These are phyloP conservation scores for Candida albicans DNA, from an alignment of 1,139 yeast genomes.

Conservation along the genomic window DNA sequence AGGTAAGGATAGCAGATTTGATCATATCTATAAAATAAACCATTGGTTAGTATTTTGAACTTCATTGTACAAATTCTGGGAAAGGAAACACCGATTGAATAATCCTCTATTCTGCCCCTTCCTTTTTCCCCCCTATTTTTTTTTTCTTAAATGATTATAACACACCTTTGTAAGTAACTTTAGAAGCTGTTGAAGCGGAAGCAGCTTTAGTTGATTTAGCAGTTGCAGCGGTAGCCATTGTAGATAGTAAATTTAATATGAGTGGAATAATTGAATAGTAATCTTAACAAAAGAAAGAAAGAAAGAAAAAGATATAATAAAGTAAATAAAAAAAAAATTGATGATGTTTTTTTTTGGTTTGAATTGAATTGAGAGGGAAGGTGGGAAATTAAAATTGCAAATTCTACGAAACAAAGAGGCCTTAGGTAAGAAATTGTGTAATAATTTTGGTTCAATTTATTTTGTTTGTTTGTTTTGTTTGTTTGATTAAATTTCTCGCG, in stretches of 20 bases:
- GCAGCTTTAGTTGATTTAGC: constrained; percentile 22
- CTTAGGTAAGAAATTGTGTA: too few relatives aligned
- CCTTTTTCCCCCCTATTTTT: background rate
- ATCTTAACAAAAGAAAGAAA: constrained; percentile 4
- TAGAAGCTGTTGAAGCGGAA: constrained; percentile 33
- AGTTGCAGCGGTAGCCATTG: constrained; percentile 29
- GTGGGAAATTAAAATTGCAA: constrained; percentile 2
- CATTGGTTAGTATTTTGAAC: constrained; percentile 17
- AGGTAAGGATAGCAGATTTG: constrained; percentile 65
- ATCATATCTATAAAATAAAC: constrained; percentile 58
- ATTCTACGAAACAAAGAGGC: background rate
- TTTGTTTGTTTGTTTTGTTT: background rate
- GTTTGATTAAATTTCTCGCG: background rate
- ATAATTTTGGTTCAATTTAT: too few relatives aligned
- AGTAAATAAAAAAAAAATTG: background rate
- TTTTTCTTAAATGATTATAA: constrained; percentile 9
- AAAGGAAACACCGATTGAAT: constrained; percentile 1
- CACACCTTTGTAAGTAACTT: constrained; percentile 55
- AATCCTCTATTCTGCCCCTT: constrained; percentile 2
- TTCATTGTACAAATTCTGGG: background rate
- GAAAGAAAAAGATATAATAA: constrained; percentile 3
- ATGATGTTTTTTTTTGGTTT: constrained; percentile 1
- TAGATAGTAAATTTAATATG: background rate
- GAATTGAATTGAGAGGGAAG: background rate
- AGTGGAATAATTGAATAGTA: constrained; percentile 16